Conservation (phyloP, 129 eudicot species). For the Chrysanthemum seticuspe region DNA sequence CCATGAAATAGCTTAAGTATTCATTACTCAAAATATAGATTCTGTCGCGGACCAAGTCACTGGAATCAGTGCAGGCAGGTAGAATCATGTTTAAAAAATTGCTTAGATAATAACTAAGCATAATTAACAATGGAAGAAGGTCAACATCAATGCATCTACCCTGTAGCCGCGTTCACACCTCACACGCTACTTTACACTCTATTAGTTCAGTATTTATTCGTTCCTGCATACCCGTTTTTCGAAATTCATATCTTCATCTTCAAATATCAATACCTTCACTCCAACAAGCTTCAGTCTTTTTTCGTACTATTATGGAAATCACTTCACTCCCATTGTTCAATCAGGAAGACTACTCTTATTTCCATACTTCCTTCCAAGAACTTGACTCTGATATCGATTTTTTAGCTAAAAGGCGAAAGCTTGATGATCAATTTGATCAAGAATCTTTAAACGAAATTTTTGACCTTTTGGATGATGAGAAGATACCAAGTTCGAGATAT, state of each 20-base stretch:
- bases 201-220: background rate
- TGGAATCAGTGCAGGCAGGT: no score
- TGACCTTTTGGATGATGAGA: conserved; percentile 2
- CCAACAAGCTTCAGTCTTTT: background rate
- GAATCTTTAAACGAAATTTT: conserved; percentile 28
- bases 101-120: background rate
- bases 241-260: conserved; percentile 3
- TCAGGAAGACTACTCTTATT: conserved; percentile 46
- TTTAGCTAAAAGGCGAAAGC: conserved; percentile 6
- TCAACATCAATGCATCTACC: background rate
- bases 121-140: no score
- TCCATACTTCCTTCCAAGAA: conserved; percentile 46
- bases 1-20: no score
- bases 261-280: background rate
- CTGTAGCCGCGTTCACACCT: conserved; percentile 35
- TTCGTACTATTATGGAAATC: conserved; percentile 37
- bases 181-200: conserved; percentile 19
- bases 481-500: conserved; percentile 12
- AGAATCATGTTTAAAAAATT: no score
- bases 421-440: conserved; percentile 9
- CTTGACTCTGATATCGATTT: background rate
- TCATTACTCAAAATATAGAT: no score
- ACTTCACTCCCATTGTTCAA: conserved; percentile 39
- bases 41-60: no score
- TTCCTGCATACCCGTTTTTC: background rate